Evolutionary conservation across 1,139 yeast species (phyloP), one percentile per base, ranked within the genome.

Genomic region (Geotrichum klebahnii): DNA sequence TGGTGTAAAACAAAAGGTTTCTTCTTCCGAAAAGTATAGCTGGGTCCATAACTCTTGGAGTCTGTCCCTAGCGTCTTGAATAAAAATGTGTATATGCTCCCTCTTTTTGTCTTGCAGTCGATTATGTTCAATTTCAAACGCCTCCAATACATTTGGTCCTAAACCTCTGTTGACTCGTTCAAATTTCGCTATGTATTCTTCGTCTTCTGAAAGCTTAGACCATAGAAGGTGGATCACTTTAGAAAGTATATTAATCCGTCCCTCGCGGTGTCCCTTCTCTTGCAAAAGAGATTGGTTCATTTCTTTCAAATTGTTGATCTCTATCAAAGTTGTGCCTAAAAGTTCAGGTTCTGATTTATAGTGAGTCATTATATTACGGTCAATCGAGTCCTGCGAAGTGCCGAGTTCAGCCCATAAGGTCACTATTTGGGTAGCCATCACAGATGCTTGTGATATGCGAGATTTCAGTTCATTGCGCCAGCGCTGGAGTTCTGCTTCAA

Each of bases 21-120:
- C 70, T 47, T 76, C 76, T 0, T 72, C 76, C 1, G 84, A 74
- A 55, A 77, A 82, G 63, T 75, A 81, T 57, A 90, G 68, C 19
- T 71, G 65, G 26, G 73, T 73, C 95, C 96, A 89, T 10, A 78
- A 67, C 3, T 70, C 72, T 41, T 73, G 75, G 12, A 90, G 81
- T 50, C 78, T 79, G 1, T 60, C 60, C 61, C 90, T 74, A 1
- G 86, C 73, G 44, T 80, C 84, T 12, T 70, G 63, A 12, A 90
- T 83, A 55, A 90, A 82, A 20, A 78, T 78, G 50, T 84, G 83
- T 32, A 89, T 79, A 56, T 77, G 77, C 52, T 79, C 77, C 16
- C 80, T 75, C 58, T 94, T 79, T 64, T 80, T 79, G 24, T 72
- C 69, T 47, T 77, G 73, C 34, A 90, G 71, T 52, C 85, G 74